Evolutionary conservation across 176 grass and related monocot species (phyloP).

Genomic region (Leersia perrieri): DNA sequence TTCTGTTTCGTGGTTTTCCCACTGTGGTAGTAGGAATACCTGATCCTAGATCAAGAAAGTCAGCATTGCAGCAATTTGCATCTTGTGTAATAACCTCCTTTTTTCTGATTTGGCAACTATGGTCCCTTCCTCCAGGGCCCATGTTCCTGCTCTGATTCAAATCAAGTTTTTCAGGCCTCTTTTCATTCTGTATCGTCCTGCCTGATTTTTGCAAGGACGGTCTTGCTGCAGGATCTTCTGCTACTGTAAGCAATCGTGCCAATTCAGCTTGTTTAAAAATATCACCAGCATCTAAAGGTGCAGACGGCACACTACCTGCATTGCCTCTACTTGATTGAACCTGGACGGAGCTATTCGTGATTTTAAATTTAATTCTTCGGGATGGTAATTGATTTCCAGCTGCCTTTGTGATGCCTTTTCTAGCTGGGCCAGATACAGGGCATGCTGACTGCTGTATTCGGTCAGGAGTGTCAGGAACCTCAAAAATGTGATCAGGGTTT

Average conservation of each 20-base stretch:
- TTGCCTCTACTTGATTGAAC: conserved; percentile 28
- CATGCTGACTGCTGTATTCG: conserved; percentile 34
- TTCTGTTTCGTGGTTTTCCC: conserved; percentile 32
- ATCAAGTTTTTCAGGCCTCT: conserved; percentile 22
- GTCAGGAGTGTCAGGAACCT: conserved; percentile 76
- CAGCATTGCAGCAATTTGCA: not conserved
- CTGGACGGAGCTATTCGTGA: conserved; percentile 9
- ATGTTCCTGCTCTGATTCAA: conserved; percentile 25
- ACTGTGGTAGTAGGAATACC: conserved; percentile 30
- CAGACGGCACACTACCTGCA: not conserved
- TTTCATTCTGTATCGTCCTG: conserved; percentile 9
- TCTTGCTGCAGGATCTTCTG: conserved; percentile 28
- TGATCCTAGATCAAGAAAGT: conserved; percentile 28
- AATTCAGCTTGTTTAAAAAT: conserved; percentile 42
- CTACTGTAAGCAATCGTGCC: conserved; percentile 29
- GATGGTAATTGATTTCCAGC: conserved; percentile 7
- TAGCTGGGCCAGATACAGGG: conserved; percentile 27
- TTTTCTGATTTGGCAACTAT: conserved; percentile 19
- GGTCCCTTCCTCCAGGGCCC: conserved; percentile 20
- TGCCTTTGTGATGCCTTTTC: conserved; percentile 21
- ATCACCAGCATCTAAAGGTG: conserved; percentile 7
- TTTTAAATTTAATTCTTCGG: conserved; percentile 25
- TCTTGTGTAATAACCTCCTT: conserved; percentile 11
- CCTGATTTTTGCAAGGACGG: not conserved
- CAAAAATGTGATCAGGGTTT: conserved; percentile 55